These are phyloP conservation scores for Ceriops zippeliana DNA, from an alignment of 345 rosid genomes.

Conservation along the genomic window DNA sequence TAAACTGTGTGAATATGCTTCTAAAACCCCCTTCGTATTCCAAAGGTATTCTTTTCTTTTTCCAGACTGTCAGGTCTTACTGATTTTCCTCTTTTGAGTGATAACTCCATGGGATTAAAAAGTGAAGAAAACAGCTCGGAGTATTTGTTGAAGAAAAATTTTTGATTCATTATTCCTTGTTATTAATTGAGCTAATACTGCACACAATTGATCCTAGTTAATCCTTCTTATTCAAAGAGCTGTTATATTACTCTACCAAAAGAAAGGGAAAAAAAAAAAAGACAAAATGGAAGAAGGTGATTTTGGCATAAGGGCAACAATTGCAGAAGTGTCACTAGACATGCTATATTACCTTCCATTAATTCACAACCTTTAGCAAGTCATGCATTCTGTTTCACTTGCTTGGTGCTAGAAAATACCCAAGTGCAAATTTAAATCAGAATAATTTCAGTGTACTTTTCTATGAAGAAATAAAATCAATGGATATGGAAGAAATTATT, in stretches of 20 bases:
- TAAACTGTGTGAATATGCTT: slow-evolving; percentile 62
- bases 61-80: background rate
- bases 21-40: slow-evolving; percentile 72
- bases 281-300: too few relatives aligned
- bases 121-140: background rate
- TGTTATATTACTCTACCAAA: background rate
- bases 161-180: background rate
- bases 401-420: too few relatives aligned
- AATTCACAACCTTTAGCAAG: too few relatives aligned
- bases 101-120: too few relatives aligned
- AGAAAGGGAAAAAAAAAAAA: background rate
- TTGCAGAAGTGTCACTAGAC: background rate
- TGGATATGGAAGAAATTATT: background rate
- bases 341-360: background rate
- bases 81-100: too few relatives aligned
- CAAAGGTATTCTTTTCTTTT: slow-evolving; percentile 35
- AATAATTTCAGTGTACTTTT: too few relatives aligned
- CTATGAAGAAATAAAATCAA: too few relatives aligned
- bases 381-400: too few relatives aligned
- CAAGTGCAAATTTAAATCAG: too few relatives aligned
- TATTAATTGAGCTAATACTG: background rate
- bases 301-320: background rate
- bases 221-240: background rate
- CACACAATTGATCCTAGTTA: background rate
- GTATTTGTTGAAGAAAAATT: background rate